A percentile compares a stretch with the other conserved stretches of the same genome.
phyloP scores from a whole-genome alignment of 805 yeast genomes.

The Starmera dryadoides region DNA sequence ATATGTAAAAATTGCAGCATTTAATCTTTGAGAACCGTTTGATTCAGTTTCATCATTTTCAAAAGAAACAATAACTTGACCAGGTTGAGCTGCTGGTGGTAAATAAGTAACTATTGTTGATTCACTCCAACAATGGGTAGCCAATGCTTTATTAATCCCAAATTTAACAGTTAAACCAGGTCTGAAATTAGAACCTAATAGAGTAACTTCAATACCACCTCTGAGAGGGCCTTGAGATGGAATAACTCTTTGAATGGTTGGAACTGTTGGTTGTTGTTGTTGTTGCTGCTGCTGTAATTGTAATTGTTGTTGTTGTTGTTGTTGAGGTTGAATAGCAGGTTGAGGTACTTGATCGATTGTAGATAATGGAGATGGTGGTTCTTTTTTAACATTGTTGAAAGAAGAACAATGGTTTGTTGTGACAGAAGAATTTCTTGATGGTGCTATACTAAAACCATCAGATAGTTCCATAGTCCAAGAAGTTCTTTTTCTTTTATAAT shows the following conservation, averaged over 20 bases:
- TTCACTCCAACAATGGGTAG: conserved; percentile 95
- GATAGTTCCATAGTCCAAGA: conserved; percentile 23
- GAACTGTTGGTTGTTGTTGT: conserved; percentile 7
- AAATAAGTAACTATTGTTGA: conserved; percentile 88
- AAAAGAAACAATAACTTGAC: conserved; percentile 88
- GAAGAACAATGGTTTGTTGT: conserved; percentile 20
- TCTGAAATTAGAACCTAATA: conserved; percentile 80
- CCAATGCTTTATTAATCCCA: conserved; percentile 71
- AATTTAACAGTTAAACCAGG: conserved; percentile 80
- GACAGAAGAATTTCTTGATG: conserved; percentile 27
- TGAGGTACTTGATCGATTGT: conserved; percentile 3
- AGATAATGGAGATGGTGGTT: conserved; percentile 34
- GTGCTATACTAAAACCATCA: conserved; percentile 30
- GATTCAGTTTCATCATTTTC: conserved; percentile 37
- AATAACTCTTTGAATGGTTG: conserved; percentile 68
- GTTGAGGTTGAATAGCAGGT: conserved; percentile 4
- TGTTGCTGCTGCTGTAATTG: conserved; percentile 2
- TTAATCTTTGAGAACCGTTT: conserved; percentile 6
- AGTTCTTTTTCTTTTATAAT: conserved; percentile 40
- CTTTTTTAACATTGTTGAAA: conserved; percentile 32
- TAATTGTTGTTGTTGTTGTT: conserved; percentile 1
- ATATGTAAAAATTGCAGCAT: conserved; percentile 65
- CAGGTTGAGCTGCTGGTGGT: conserved; percentile 86
- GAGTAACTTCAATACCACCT: conserved; percentile 94
- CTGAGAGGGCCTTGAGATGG: conserved; percentile 95